phyloP scores from a whole-genome alignment of 352 stramenopile genomes.

The Phytophthora tentaculata region DNA sequence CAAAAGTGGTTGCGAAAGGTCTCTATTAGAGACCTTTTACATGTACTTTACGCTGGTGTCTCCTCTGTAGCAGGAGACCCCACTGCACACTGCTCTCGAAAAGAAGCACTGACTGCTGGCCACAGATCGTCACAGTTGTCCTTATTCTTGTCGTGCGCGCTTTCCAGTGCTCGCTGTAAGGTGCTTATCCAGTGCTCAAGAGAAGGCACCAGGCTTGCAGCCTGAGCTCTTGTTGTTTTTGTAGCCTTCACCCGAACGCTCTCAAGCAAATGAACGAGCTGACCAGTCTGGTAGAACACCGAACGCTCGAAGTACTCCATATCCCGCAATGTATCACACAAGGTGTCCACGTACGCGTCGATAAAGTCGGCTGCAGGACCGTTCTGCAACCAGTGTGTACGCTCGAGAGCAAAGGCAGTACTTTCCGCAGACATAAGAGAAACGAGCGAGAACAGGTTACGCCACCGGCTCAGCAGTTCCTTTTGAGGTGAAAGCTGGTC shows the following conservation, averaged over 20 bases:
- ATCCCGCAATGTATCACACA: slow-evolving; percentile 51
- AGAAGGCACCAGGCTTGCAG: slow-evolving; percentile 28
- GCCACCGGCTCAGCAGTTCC: slow-evolving; percentile 63
- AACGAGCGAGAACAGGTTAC: slow-evolving; percentile 76
- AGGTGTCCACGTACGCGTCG: slow-evolving; percentile 48
- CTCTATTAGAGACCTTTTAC: too few species aligned
- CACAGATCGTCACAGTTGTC: slow-evolving; percentile 65
- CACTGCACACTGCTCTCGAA: slow-evolving; percentile 30
- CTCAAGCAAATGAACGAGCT: slow-evolving; percentile 61
- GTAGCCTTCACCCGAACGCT: slow-evolving; percentile 31
- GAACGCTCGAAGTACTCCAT: slow-evolving; percentile 68
- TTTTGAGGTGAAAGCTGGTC: slow-evolving; percentile 42
- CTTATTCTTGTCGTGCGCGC: slow-evolving; percentile 38
- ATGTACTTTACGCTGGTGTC: slow-evolving; percentile 25
- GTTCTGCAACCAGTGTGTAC: slow-evolving; percentile 45
- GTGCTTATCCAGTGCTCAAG: slow-evolving; percentile 48
- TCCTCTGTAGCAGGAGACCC: slow-evolving; percentile 15
- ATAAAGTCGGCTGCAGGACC: slow-evolving; percentile 53
- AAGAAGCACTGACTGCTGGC: slow-evolving; percentile 40
- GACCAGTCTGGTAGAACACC: slow-evolving; percentile 67
- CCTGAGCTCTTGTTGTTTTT: slow-evolving; percentile 40
- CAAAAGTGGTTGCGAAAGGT: too few species aligned
- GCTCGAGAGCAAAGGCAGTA: slow-evolving; percentile 67
- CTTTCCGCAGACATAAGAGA: slow-evolving; percentile 66
- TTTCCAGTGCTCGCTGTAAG: slow-evolving; percentile 49